Evolutionary conservation across 129 eudicot species (phyloP).

Genomic region (Lactuca saligna): DNA sequence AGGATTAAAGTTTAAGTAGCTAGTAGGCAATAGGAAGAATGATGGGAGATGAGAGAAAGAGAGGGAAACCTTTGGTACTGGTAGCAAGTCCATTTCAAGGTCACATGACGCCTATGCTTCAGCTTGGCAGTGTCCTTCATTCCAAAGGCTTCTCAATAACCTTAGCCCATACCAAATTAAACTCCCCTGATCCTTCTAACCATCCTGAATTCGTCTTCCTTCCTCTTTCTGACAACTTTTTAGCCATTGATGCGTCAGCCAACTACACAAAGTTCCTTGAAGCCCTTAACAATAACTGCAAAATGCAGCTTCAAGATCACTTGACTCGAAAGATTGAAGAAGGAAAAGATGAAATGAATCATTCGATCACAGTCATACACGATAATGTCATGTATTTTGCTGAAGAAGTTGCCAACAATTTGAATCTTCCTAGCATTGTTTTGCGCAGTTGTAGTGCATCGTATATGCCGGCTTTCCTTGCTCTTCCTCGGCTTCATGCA

Average conservation of each 20-base stretch:
- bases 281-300: slow-evolving; percentile 30
- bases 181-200: slow-evolving; percentile 33
- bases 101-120: slow-evolving; percentile 69
- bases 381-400: slow-evolving; percentile 27
- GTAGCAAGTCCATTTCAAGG: slow-evolving; percentile 60
- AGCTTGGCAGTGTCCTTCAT: slow-evolving; percentile 51
- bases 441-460: slow-evolving; percentile 20
- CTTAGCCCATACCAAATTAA: slow-evolving; percentile 47
- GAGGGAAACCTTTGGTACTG: slow-evolving; percentile 36
- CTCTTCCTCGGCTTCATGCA: slow-evolving; percentile 35
- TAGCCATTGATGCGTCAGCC: slow-evolving; percentile 21
- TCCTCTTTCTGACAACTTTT: slow-evolving; percentile 27
- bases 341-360: not conserved
- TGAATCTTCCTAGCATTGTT: slow-evolving; percentile 29
- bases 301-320: slow-evolving; percentile 27
- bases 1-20: not conserved
- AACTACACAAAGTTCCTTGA: slow-evolving; percentile 19
- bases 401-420: slow-evolving; percentile 27
- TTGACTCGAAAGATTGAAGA: slow-evolving; percentile 15
- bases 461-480: slow-evolving; percentile 29
- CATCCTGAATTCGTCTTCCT: slow-evolving; percentile 33
- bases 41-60: slow-evolving; percentile 25
- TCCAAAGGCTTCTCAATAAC: slow-evolving; percentile 55
- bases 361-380: slow-evolving; percentile 18
- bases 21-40: not conserved